Conservation (phyloP, 164 flowering plant genomes). For the Liriodendron chinense region DNA sequence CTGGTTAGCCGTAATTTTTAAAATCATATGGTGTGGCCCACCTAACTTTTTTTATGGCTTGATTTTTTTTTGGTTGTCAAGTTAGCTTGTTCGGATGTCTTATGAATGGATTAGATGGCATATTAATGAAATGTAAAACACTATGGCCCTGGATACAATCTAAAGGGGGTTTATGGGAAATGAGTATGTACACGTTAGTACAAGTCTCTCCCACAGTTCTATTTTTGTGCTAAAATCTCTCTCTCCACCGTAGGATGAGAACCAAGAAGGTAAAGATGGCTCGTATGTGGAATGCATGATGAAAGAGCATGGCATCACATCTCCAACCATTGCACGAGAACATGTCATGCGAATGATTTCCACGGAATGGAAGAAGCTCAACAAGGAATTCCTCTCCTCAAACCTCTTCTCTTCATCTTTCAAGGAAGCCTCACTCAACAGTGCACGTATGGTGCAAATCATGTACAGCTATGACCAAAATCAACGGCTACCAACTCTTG, state of each 20-base stretch:
- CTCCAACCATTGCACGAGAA: slow-evolving; percentile 23
- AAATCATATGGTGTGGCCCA: not conserved
- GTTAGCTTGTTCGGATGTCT: too few species aligned
- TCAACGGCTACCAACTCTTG: slow-evolving; percentile 42
- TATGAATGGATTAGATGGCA: too few species aligned
- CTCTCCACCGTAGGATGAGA: slow-evolving; percentile 42
- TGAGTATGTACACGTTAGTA: not conserved
- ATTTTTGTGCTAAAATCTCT: not conserved
- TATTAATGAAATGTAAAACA: not conserved
- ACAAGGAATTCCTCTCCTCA: slow-evolving; percentile 35
- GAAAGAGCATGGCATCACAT: slow-evolving; percentile 23
- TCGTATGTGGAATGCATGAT: slow-evolving; percentile 49
- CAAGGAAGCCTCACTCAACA: slow-evolving; percentile 32
- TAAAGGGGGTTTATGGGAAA: not conserved
- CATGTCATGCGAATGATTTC: slow-evolving; percentile 33
- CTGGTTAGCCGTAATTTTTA: too few species aligned
- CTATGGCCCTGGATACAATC: not conserved
- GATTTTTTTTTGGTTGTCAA: not conserved
- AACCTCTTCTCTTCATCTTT: slow-evolving; percentile 36
- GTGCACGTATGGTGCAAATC: slow-evolving; percentile 49
- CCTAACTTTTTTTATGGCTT: not conserved
- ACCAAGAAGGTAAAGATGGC: slow-evolving; percentile 56
- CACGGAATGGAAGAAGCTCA: slow-evolving; percentile 48
- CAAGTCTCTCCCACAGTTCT: not conserved
- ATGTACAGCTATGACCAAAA: slow-evolving; percentile 53